A percentile compares a stretch with the other conserved stretches of the same genome.
Evolutionary conservation across 2,329 filamentous ascomycete species (phyloP).

Genomic region (Penicillium olsonii): DNA sequence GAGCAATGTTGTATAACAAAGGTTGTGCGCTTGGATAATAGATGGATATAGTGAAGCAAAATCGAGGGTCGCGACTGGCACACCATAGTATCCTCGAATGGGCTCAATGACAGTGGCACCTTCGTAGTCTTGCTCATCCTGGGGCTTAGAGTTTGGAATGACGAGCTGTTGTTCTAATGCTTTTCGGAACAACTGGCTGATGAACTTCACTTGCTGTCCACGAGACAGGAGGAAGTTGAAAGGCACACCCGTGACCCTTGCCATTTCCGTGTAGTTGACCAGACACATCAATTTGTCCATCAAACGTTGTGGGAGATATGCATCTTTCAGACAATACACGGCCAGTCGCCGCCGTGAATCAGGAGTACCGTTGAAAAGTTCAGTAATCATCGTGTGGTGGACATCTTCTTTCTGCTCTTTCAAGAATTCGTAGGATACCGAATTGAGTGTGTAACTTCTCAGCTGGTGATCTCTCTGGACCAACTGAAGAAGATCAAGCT

Average conservation of each 20-base stretch:
- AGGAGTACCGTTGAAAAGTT: constrained; percentile 92
- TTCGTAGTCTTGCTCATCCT: constrained; percentile 88
- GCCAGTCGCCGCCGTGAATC: constrained; percentile 89
- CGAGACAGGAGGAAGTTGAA: constrained; percentile 92
- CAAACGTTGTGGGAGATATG: constrained; percentile 86
- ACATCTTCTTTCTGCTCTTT: constrained; percentile 99
- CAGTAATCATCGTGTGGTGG: constrained; percentile 98
- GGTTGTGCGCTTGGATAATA: constrained; percentile 98
- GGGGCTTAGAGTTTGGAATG: constrained; percentile 78
- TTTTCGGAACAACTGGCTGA: constrained; percentile 96
- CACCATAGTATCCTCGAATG: constrained; percentile 87
- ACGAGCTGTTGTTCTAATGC: constrained; percentile 90
- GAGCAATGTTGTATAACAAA: constrained; percentile 93
- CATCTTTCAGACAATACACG: constrained; percentile 96
- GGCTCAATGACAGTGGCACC: constrained; percentile 98
- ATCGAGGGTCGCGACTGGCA: constrained; percentile 95
- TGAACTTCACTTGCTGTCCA: constrained; percentile 95
- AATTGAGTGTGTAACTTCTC: constrained; percentile 95
- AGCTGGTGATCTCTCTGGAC: constrained; percentile 94
- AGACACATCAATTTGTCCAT: constrained; percentile 98
- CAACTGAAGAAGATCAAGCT: constrained; percentile 90
- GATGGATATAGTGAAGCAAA: constrained; percentile 98
- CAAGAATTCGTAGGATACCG: constrained; percentile 90
- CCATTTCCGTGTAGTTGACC: constrained; percentile 99
- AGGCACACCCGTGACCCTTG: constrained; percentile 95